Evolutionary conservation across 225 moss, liverwort and hornwort genomes (phyloP).

Genomic region (Lunularia cruciata): DNA sequence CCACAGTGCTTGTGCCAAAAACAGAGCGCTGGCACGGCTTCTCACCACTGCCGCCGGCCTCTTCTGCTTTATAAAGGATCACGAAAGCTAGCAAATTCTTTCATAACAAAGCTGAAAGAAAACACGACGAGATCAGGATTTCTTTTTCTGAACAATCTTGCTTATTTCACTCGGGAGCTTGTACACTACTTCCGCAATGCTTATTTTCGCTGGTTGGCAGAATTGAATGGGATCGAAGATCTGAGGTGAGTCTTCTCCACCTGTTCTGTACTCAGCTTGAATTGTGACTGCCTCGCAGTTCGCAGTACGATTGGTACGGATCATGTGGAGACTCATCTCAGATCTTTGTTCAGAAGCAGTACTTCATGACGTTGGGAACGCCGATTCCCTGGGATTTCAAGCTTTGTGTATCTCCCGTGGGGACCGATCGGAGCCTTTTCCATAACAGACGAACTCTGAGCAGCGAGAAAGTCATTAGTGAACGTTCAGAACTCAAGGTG

Average conservation of each 20-base stretch:
- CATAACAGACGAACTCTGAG: too few relatives aligned
- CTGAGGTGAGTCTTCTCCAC: slow-evolving; percentile 27
- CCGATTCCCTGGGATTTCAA: too few relatives aligned
- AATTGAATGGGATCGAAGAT: slow-evolving; percentile 7
- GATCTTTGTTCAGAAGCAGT: slow-evolving; percentile 10
- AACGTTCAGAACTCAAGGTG: too few relatives aligned
- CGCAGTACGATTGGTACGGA: slow-evolving; percentile 4
- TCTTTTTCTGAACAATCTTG: neutral
- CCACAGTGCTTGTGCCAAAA: neutral
- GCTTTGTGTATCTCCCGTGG: too few relatives aligned
- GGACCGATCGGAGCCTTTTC: too few relatives aligned
- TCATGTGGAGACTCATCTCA: slow-evolving; percentile 23
- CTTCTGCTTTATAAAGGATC: neutral
- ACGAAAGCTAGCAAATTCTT: neutral
- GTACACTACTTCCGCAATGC: neutral
- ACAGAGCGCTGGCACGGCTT: neutral
- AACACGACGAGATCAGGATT: neutral
- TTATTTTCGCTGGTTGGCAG: neutral
- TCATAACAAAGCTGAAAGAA: neutral
- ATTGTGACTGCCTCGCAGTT: neutral
- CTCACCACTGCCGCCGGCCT: too few relatives aligned
- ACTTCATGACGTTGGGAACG: too few relatives aligned
- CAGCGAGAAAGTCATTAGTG: too few relatives aligned
- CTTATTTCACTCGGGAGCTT: neutral
- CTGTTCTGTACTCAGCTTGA: slow-evolving; percentile 22